phyloP scores from a whole-genome alignment of 345 rosid genomes.

The Abelmoschus esculentus region DNA sequence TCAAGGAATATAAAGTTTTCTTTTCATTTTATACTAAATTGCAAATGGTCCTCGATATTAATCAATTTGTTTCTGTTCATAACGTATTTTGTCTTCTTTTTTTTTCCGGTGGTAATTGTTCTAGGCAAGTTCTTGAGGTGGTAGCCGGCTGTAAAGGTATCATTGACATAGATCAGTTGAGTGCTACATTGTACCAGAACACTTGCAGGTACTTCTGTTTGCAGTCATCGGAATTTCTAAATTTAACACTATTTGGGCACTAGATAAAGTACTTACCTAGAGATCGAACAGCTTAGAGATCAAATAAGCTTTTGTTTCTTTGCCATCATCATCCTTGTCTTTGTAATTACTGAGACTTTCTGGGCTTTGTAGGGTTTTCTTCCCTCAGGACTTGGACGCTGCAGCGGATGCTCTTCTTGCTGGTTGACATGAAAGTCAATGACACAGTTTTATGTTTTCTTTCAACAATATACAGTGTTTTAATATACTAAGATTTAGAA shows the following conservation, averaged over 20 bases:
- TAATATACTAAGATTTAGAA: not conserved
- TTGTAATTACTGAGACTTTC: not conserved
- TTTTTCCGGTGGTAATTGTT: not conserved
- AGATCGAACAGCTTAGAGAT: not conserved
- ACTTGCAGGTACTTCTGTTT: constrained; percentile 24
- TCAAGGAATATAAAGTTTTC: not conserved
- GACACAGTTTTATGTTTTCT: constrained; percentile 4
- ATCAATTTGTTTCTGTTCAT: not conserved
- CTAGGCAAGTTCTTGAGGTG: constrained; percentile 92
- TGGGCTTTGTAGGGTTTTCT: constrained; percentile 68
- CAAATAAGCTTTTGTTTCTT: not conserved
- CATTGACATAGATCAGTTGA: constrained; percentile 47
- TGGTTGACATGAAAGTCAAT: constrained; percentile 22
- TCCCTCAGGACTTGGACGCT: constrained; percentile 79
- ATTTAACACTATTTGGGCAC: not conserved
- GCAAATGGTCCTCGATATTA: not conserved
- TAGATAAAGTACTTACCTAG: not conserved
- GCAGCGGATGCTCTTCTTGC: constrained; percentile 71
- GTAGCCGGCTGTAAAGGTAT: constrained; percentile 83
- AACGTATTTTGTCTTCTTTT: not conserved
- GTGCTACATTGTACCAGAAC: constrained; percentile 70
- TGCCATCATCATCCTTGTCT: not conserved
- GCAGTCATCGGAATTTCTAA: not conserved
- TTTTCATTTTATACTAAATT: not conserved
- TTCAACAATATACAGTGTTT: not conserved